Conservation (phyloP, 2,329 filamentous ascomycete species). For the Aspergillus oerlinghausenensis region DNA sequence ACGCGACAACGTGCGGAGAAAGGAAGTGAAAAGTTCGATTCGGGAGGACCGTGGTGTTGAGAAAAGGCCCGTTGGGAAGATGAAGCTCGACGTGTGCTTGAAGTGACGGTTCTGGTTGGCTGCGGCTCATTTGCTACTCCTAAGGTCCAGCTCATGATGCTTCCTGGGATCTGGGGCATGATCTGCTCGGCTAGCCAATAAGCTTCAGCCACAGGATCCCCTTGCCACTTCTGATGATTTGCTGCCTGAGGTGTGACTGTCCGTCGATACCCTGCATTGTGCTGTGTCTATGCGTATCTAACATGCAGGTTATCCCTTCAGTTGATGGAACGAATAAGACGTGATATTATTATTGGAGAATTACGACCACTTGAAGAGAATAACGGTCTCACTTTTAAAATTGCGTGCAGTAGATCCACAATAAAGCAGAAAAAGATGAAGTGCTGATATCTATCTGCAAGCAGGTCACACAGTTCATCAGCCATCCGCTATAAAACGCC, state of each 20-base stretch:
- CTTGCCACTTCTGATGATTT: neutral
- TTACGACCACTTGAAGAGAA: neutral
- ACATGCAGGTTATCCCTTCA: neutral
- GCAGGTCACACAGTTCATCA: no score
- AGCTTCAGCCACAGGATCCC: neutral
- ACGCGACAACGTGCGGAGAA: slow-evolving; percentile 7
- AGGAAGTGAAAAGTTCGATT: neutral
- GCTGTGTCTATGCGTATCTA: neutral
- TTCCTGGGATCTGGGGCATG: neutral
- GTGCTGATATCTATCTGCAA: no score
- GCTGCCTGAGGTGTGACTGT: neutral
- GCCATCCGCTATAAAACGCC: no score
- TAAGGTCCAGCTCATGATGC: neutral
- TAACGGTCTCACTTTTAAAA: no score
- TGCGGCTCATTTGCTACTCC: neutral
- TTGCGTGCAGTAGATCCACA: no score
- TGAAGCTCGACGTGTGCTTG: slow-evolving; percentile 18
- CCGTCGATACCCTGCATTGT: neutral
- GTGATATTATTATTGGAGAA: neutral
- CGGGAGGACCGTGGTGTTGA: neutral
- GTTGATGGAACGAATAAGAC: neutral
- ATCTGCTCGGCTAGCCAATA: neutral
- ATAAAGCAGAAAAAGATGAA: no score
- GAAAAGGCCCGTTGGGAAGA: slow-evolving; percentile 16
- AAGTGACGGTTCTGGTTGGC: slow-evolving; percentile 16